These are phyloP conservation scores for Zygnema cylindricum DNA, from an alignment of 139 green algal species.

Conservation along the genomic window DNA sequence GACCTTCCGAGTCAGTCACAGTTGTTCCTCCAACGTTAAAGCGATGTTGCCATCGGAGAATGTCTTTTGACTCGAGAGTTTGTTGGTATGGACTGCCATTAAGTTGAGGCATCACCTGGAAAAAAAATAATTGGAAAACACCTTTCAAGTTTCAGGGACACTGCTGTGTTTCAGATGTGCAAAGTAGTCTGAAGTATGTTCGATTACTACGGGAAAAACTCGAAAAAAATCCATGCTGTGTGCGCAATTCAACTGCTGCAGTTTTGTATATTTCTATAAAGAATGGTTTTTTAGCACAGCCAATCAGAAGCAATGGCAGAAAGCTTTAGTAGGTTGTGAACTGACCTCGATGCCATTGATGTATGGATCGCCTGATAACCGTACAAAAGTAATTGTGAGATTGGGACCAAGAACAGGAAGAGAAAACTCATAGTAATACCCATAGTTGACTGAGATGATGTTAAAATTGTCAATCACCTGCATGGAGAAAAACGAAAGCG, in stretches of 20 bases:
- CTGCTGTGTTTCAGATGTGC: no score
- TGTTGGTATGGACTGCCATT: neutral
- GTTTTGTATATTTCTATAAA: no score
- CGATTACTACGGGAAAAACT: no score
- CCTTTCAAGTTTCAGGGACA: no score
- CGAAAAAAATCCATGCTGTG: no score
- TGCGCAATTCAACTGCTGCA: no score
- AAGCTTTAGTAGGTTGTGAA: no score
- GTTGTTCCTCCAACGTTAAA: neutral
- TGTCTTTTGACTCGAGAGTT: neutral
- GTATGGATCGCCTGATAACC: neutral
- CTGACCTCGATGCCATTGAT: conserved; percentile 1
- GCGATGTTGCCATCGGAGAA: neutral
- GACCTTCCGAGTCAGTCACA: neutral
- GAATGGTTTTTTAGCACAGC: no score
- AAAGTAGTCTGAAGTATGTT: no score
- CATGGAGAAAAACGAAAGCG: no score
- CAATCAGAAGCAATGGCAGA: no score
- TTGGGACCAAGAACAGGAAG: conserved; percentile 6
- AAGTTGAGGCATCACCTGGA: neutral
- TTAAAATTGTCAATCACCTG: neutral
- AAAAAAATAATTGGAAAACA: no score
- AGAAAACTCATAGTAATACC: conserved; percentile 18
- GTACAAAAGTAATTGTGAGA: neutral
- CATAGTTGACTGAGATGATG: neutral